Base-by-base conservation (phyloP, 139 green algal genomes). In the Auxenochlorella protothecoides region DNA sequence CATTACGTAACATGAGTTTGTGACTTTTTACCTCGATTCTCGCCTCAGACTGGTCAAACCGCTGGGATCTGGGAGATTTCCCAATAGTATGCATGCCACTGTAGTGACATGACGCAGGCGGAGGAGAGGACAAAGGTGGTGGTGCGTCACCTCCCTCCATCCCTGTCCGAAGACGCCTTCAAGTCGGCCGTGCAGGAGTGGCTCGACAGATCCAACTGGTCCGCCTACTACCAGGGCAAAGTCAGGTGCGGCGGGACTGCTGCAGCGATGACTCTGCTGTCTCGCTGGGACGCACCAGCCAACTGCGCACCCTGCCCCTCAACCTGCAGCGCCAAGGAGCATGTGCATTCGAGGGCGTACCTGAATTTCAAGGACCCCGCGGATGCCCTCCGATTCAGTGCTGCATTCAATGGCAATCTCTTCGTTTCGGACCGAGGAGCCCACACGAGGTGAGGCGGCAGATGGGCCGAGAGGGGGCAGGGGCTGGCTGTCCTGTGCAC, bases 151-250 rank as follows among this genome's bases (percentile, higher is more conserved):
- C 72, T 93, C 53, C 88, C 88, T 3, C 85, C 88, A 2, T 74
- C 59, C 0, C 77, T 92, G 53, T 44, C 27, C 27, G 80, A 85
- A 68, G 80, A 85, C 0, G 77, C 79, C 2, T 87, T 88, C 15
- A 64, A 68, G 16, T 62, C 68, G 2, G 68, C 75, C 0, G 63
- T 87, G 6, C 65, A 65, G 2, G 79, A 72, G 2, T 78, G 76
- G 55, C 65, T 79, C 12, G 68, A 74, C 5, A 16, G 60, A 4
- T 88, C 84, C 69, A 78, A 74, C 65, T 93, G 88, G 88, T 76
- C 89, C n/a, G 67, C 72, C 59, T 93, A 89, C 70, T 84, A 80
- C 13, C 78, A 73, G 12, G 88, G 88, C 56, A 93, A 92, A 76
- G 54, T 79, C 73, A 90, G 85, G 88, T 89, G 57, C 9, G 72